phyloP scores from a whole-genome alignment of 805 yeast genomes.

The Ogataea trehalophila region DNA sequence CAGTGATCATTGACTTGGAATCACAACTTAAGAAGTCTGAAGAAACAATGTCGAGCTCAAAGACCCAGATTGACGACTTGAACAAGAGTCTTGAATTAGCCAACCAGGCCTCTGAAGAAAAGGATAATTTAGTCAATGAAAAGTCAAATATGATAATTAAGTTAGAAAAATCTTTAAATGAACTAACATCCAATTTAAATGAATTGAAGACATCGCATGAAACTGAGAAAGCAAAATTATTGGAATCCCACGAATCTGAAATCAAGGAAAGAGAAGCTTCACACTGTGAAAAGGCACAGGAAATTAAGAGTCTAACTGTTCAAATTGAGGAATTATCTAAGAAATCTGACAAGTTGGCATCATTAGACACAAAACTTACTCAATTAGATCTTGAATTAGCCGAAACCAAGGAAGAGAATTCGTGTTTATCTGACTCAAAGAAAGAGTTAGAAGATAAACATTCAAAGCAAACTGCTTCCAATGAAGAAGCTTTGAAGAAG shows the following conservation, averaged over 20 bases:
- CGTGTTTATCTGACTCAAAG: too few species aligned
- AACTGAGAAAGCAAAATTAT: neutral
- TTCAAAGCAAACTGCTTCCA: too few species aligned
- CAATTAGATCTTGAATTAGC: neutral
- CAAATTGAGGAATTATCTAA: slow-evolving; percentile 4
- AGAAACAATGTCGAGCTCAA: too few species aligned
- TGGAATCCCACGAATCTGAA: slow-evolving; percentile 8
- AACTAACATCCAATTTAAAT: neutral
- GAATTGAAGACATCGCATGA: neutral
- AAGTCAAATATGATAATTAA: neutral
- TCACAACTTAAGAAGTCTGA: too few species aligned
- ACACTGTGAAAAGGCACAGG: slow-evolving; percentile 5
- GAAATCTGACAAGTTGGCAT: neutral
- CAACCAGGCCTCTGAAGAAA: too few species aligned
- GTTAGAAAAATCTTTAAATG: neutral
- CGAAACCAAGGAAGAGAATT: neutral
- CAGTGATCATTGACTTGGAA: too few species aligned
- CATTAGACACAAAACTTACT: neutral
- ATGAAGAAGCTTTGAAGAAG: too few species aligned
- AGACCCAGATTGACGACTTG: too few species aligned
- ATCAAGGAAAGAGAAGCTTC: slow-evolving; percentile 31
- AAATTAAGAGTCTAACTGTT: slow-evolving; percentile 1
- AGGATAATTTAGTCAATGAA: too few species aligned
- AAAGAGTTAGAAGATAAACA: too few species aligned
- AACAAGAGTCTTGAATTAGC: too few species aligned